Conservation (phyloP, 2,329 filamentous ascomycete species). For the Cryphonectria japonica region DNA sequence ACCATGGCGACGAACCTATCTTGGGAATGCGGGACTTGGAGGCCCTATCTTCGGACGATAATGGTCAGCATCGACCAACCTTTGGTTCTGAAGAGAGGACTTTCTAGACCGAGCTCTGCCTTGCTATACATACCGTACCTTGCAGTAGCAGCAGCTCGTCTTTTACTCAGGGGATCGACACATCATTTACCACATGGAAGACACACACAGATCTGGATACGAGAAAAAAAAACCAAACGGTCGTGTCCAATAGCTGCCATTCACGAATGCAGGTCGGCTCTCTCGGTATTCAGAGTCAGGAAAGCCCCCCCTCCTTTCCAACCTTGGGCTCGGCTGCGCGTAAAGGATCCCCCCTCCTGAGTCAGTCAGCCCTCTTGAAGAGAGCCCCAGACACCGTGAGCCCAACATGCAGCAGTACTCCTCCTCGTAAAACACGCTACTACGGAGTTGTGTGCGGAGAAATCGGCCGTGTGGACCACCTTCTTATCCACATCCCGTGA, state of each 20-base stretch:
- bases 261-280: neutral
- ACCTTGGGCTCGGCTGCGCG: neutral
- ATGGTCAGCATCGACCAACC: neutral
- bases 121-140: neutral
- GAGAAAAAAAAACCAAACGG: neutral
- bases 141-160: neutral
- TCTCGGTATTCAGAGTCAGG: neutral
- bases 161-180: neutral
- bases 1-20: neutral
- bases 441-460: constrained; percentile 6
- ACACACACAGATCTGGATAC: neutral
- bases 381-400: constrained; percentile 1
- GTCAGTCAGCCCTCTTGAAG: neutral
- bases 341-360: neutral
- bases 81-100: neutral
- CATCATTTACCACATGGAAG: neutral
- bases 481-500: neutral
- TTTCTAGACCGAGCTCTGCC: neutral
- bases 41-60: neutral
- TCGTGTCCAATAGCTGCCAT: neutral
- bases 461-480: neutral
- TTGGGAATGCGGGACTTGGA: neutral
- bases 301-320: neutral
- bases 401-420: neutral
- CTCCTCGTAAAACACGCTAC: constrained; percentile 13